Percentiles rank a stretch among this genome's conserved stretches.
Evolutionary conservation across 352 stramenopile genomes (phyloP).

Genomic region (Pythium scleroteichum): DNA sequence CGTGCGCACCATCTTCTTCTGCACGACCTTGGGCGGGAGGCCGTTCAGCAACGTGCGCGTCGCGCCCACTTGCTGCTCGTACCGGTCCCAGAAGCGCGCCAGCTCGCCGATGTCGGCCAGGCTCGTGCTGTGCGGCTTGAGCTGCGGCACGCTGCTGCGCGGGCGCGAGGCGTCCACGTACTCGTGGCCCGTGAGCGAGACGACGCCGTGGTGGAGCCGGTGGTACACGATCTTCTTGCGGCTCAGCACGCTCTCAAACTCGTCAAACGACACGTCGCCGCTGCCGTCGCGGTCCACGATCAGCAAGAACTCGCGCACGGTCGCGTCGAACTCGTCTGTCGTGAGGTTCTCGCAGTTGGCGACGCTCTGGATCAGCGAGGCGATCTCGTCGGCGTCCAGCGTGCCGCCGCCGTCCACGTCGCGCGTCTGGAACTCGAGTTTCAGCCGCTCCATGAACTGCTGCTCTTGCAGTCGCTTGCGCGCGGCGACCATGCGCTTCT

Average conservation of each 20-base stretch:
- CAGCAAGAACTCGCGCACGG: conserved; percentile 67
- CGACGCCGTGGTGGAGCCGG: conserved; percentile 55
- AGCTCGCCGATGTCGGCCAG: conserved; percentile 64
- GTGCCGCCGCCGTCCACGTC: conserved; percentile 75
- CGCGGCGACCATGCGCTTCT: conserved; percentile 48
- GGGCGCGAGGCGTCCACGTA: conserved; percentile 68
- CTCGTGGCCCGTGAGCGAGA: conserved; percentile 75
- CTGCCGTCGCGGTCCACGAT: conserved; percentile 83
- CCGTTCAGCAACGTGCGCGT: conserved; percentile 61
- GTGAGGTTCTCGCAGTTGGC: conserved; percentile 76
- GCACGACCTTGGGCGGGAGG: conserved; percentile 49
- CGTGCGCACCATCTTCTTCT: conserved; percentile 86
- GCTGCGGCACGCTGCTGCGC: conserved; percentile 66
- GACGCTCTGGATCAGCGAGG: conserved; percentile 57
- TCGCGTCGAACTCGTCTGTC: conserved; percentile 73
- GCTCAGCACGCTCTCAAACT: conserved; percentile 75
- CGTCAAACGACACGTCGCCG: conserved; percentile 81
- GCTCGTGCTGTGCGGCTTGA: conserved; percentile 38
- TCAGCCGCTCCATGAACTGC: conserved; percentile 69
- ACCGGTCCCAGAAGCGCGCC: conserved; percentile 69
- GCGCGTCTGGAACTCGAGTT: conserved; percentile 68
- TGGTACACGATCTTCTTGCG: conserved; percentile 72
- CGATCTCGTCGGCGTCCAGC: conserved; percentile 70
- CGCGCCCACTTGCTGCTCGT: conserved; percentile 68
- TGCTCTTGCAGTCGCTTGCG: conserved; percentile 62